These are phyloP conservation scores for Talaromyces adpressus DNA, from an alignment of 495 filamentous ascomycete species.

Conservation along the genomic window DNA sequence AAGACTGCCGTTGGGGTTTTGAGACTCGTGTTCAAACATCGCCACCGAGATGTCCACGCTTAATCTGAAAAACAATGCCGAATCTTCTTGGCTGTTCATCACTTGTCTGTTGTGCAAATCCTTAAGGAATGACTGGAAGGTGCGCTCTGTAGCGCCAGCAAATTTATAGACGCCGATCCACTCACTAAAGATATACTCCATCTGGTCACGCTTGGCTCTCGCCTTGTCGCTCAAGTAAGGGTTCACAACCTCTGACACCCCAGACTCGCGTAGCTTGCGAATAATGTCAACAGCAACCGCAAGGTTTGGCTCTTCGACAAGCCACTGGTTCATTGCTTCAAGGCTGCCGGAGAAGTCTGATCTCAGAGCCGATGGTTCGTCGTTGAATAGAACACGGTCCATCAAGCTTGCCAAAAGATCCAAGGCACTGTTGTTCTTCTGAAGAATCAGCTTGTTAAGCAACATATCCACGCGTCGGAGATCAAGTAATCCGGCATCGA, in stretches of 20 bases:
- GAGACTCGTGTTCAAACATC: conserved; percentile 60
- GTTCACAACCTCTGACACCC: conserved; percentile 45
- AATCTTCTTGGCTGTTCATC: conserved; percentile 64
- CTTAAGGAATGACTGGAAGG: conserved; percentile 68
- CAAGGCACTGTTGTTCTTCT: conserved; percentile 60
- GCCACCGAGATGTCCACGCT: conserved; percentile 74
- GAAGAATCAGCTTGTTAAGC: conserved; percentile 60
- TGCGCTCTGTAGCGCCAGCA: conserved; percentile 60
- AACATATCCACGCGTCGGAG: conserved; percentile 73
- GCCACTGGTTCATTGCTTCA: conserved; percentile 76
- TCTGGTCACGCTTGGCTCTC: conserved; percentile 60
- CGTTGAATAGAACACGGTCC: conserved; percentile 68
- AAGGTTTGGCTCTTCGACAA: conserved; percentile 62
- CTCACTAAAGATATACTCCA: conserved; percentile 91
- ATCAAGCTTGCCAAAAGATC: conserved; percentile 70
- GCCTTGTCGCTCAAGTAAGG: conserved; percentile 42
- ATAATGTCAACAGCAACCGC: conserved; percentile 60
- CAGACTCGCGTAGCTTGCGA: conserved; percentile 59
- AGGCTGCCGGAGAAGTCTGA: conserved; percentile 80
- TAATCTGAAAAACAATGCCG: conserved; percentile 68
- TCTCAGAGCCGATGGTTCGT: conserved; percentile 66
- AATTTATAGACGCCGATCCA: conserved; percentile 83
- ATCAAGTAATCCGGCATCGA: conserved; percentile 68
- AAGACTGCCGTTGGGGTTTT: conserved; percentile 51
- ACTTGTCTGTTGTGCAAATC: conserved; percentile 71